Evolutionary conservation across 2,329 filamentous ascomycete genomes (phyloP).

Genomic region (Erysiphe pulchra): DNA sequence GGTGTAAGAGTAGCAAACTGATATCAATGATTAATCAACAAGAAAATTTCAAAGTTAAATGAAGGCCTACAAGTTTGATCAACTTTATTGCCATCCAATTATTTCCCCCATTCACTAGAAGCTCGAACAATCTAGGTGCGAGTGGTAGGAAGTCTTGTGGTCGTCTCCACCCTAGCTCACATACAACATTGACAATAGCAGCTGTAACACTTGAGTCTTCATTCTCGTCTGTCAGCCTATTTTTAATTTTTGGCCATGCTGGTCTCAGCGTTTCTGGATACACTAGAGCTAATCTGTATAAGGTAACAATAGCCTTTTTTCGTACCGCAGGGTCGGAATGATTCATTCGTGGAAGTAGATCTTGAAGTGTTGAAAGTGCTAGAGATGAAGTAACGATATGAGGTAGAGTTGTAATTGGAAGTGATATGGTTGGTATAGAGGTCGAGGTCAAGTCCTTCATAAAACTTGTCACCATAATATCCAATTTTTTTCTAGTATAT

Average conservation of each 20-base stretch:
- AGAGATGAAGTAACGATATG: constrained; percentile 85
- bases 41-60: constrained; percentile 7
- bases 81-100: constrained; percentile 99
- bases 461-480: constrained; percentile 2
- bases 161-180: constrained; percentile 80
- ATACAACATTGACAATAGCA: constrained; percentile 89
- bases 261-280: constrained; percentile 82
- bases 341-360: constrained; percentile 62
- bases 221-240: constrained; percentile 65
- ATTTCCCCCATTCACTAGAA: constrained; percentile 75
- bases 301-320: constrained; percentile 87
- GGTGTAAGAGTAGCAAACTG: constrained; percentile 89
- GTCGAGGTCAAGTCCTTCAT: constrained; percentile 45
- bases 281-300: constrained; percentile 83
- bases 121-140: constrained; percentile 73
- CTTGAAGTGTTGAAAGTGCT: constrained; percentile 66
- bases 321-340: constrained; percentile 69
- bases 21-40: constrained; percentile 2
- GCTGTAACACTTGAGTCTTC: constrained; percentile 88
- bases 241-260: constrained; percentile 94
- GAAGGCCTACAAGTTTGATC: constrained; percentile 52
- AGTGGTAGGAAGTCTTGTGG: constrained; percentile 84
- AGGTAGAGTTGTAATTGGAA: constrained; percentile 74
- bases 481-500: background rate
- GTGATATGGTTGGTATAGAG: constrained; percentile 49